Conservation (phyloP, 1,284 basidiomycete species). For the Papiliotrema fonsecae region DNA sequence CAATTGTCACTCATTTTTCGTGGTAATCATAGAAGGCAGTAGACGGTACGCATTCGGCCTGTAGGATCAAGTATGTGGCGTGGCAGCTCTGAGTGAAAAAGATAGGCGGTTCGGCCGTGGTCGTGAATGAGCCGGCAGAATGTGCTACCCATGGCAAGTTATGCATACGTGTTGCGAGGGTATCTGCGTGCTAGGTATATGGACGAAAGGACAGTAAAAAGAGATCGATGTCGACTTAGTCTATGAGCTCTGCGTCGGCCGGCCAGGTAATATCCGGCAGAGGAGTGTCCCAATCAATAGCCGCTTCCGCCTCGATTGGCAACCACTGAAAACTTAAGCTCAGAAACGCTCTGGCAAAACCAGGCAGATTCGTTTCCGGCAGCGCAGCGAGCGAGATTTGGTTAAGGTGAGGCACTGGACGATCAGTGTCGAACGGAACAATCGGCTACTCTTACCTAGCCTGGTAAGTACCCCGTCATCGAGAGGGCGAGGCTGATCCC, state of each 20-base stretch:
- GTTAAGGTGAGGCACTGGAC: constrained; percentile 32
- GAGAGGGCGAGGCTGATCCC: background rate
- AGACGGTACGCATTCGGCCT: too few species aligned
- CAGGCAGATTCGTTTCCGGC: constrained; percentile 42
- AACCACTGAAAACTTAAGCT: constrained; percentile 39
- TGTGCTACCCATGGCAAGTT: too few species aligned
- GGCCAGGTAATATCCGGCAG: constrained; percentile 37
- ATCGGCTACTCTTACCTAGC: constrained; percentile 23
- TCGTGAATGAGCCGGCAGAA: too few species aligned
- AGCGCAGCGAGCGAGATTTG: constrained; percentile 19
- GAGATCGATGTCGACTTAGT: background rate
- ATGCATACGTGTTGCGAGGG: too few species aligned
- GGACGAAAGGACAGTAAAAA: too few species aligned
- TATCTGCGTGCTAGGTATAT: too few species aligned
- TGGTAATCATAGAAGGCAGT: too few species aligned
- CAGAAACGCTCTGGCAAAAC: constrained; percentile 43
- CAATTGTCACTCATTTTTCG: too few species aligned
- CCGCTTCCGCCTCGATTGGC: constrained; percentile 11
- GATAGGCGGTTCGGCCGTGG: too few species aligned
- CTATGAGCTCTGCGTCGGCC: constrained; percentile 29
- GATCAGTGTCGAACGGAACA: background rate
- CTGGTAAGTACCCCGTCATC: constrained; percentile 36
- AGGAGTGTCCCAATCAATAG: constrained; percentile 36
- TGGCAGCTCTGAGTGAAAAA: too few species aligned
- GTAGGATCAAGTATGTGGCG: too few species aligned